Evolutionary conservation across 192 early-diverging fungal genomes (phyloP), one percentile per base, ranked within the genome.

Genomic region (Umbelopsis isabellina): DNA sequence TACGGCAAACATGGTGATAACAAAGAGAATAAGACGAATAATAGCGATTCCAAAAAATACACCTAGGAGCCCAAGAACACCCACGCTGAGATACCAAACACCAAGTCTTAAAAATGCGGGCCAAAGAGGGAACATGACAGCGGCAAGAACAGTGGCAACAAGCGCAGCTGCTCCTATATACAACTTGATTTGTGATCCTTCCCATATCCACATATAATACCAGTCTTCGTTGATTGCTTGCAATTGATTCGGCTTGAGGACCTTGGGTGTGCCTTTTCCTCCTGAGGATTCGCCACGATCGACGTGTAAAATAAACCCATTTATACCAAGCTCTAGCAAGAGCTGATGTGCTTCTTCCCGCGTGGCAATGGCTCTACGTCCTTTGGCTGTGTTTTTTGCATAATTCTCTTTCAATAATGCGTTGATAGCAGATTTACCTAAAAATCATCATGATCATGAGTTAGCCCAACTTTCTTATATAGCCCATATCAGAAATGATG

Each of bases 71-170:
- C 91, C 91, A 41, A 97, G 79, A 18, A 93, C 82, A 35, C 86
- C 88, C 66, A 96, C 85, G 61, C 90, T 91, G 37, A 97, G 77
- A 75, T 98, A 98, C 88, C 94, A 97, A 16, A 94, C 95, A 71
- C 92, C 92, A 52, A 89, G 77, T 27, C 94, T 82, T 61, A 98
- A 82, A 47, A 85, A 75, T 9, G 86, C 79, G 8, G 97, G 97
- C 97, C 97, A 98, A 27, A 98, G 86, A 35, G 96, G 97, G 86
- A 99, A 99, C 89, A 99, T 90, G 67, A 99, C 97, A 67, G 92
- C 96, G 1, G 93, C 92, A 72, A 99, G 86, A 25, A 94, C 90
- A 15, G 94, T 80, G 4, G 84, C 78, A 46, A 99, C 80, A 23
- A 99, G 80, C 22, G 86, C 91, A 35, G 87, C 84, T 7, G 93